Conservation (phyloP, 352 stramenopile species). For the Blastocystis sp. region DNA sequence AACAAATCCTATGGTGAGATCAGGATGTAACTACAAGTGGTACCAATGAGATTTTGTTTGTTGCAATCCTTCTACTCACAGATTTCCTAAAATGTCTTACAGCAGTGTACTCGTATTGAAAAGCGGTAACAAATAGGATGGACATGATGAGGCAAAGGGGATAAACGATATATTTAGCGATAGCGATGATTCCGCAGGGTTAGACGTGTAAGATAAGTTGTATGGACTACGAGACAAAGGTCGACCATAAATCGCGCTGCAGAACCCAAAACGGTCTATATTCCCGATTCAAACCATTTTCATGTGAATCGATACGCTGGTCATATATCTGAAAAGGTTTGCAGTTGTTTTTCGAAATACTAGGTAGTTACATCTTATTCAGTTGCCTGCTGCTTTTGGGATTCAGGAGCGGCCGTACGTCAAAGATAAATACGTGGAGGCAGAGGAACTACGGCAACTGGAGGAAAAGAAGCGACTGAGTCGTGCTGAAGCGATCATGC, state of each 20-base stretch:
- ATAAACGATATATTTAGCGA: conserved; percentile 13
- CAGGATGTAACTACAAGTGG: background rate
- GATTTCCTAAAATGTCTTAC: background rate
- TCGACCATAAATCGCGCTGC: background rate
- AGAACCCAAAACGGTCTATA: background rate
- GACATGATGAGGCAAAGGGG: background rate
- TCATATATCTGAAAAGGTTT: background rate
- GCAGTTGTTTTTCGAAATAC: background rate
- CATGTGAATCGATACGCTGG: background rate
- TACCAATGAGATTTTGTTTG: background rate
- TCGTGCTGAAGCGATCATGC: conserved; percentile 27
- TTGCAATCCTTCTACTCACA: background rate
- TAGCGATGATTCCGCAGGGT: conserved; percentile 37
- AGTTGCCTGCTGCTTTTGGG: conserved; percentile 28
- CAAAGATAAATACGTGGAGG: conserved; percentile 15
- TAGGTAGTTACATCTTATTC: conserved; percentile 22
- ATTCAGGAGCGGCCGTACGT: background rate
- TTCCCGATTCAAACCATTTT: conserved; percentile 19
- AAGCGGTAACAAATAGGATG: background rate
- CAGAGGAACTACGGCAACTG: conserved; percentile 15
- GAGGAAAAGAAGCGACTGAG: conserved; percentile 28
- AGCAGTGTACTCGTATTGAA: background rate
- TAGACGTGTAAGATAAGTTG: conserved; percentile 7
- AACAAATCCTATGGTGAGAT: background rate
- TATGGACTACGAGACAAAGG: background rate